These are phyloP conservation scores for Podila horticola DNA, from an alignment of 192 early-diverging fungal genomes.

Conservation along the genomic window DNA sequence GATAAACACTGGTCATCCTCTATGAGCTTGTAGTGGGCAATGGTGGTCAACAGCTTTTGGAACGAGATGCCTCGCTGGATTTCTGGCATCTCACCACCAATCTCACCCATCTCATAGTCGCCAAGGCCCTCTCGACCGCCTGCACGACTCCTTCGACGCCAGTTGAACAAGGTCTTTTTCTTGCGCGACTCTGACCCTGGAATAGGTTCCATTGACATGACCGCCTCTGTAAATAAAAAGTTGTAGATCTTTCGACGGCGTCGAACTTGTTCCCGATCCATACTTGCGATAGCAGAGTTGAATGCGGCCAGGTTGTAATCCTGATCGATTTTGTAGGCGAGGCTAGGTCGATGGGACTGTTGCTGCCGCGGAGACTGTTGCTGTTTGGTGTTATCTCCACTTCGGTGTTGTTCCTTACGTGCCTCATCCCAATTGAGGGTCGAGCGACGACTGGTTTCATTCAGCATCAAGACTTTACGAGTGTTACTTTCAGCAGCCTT, in stretches of 20 bases:
- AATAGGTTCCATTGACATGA: conserved; percentile 51
- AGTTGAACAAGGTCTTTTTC: conserved; percentile 17
- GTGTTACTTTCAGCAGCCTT: background rate
- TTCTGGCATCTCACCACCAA: conserved; percentile 9
- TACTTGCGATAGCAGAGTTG: conserved; percentile 44
- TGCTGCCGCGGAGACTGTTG: background rate
- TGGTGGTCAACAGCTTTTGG: conserved; percentile 63
- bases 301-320: conserved; percentile 48
- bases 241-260: conserved; percentile 53
- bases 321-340: conserved; percentile 22
- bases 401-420: background rate
- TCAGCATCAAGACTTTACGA: conserved; percentile 28
- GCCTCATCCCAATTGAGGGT: conserved; percentile 7
- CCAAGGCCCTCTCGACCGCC: background rate
- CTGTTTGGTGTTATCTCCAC: background rate
- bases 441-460: conserved; percentile 28
- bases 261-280: conserved; percentile 40
- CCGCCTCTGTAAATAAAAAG: conserved; percentile 51
- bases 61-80: conserved; percentile 52
- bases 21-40: conserved; percentile 66
- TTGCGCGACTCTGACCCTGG: conserved; percentile 18
- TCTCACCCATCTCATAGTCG: conserved; percentile 42
- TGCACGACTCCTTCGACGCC: background rate
- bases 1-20: conserved; percentile 63
- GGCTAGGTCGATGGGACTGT: background rate